A percentile compares a stretch with the other conserved stretches of the same genome.
Evolutionary conservation across 2,329 filamentous ascomycete species (phyloP).

Genomic region (Microdochium bolleyi): DNA sequence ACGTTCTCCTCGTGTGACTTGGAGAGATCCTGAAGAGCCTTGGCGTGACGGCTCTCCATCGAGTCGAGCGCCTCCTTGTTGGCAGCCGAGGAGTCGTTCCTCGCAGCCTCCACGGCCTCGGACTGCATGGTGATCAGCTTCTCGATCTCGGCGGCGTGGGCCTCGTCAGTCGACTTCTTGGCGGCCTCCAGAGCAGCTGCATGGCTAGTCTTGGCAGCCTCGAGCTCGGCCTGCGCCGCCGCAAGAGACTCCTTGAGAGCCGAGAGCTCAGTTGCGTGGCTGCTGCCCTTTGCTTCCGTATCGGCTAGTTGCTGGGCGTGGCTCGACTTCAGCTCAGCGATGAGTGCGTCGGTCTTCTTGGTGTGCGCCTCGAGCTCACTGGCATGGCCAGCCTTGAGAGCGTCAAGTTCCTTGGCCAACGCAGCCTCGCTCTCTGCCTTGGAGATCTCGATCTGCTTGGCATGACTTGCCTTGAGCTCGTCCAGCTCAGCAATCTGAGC

Average conservation of each 20-base stretch:
- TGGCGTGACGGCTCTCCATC: conserved; percentile 34
- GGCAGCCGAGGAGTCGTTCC: conserved; percentile 25
- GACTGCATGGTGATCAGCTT: conserved; percentile 33
- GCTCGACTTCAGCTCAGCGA: conserved; percentile 24
- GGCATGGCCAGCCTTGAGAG: conserved; percentile 31
- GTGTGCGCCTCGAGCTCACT: conserved; percentile 32
- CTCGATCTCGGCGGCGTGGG: conserved; percentile 36
- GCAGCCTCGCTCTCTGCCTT: conserved; percentile 31
- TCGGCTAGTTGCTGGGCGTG: conserved; percentile 21
- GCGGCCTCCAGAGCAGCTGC: conserved; percentile 25
- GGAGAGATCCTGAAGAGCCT: conserved; percentile 38
- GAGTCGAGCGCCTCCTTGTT: conserved; percentile 18
- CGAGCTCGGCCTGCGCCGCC: conserved; percentile 19
- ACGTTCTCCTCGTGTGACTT: conserved; percentile 22
- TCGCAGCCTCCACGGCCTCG: conserved; percentile 35
- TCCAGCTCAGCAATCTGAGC: conserved; percentile 42
- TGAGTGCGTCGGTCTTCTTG: conserved; percentile 29
- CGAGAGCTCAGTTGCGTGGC: not conserved
- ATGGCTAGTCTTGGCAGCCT: conserved; percentile 23
- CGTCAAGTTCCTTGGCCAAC: conserved; percentile 28
- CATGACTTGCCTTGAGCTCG: conserved; percentile 44
- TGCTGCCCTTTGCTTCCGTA: conserved; percentile 11
- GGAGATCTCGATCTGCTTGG: conserved; percentile 35
- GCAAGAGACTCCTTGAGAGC: conserved; percentile 6
- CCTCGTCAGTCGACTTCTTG: conserved; percentile 31